phyloP scores from a whole-genome alignment of 1,139 yeast species.

The Schwanniomyces etchellsii region DNA sequence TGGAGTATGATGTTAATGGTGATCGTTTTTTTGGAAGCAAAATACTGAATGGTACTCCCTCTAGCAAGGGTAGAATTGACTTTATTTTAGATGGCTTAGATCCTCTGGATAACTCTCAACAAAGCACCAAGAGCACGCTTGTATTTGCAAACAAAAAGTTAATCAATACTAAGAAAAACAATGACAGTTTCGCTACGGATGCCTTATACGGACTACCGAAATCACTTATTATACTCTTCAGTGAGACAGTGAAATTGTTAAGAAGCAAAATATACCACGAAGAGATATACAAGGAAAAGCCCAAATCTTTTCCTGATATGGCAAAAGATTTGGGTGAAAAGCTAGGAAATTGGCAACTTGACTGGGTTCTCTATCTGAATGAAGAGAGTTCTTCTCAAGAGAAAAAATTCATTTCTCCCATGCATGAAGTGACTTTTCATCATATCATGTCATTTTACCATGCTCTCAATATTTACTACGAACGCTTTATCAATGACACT shows the following conservation, averaged over 20 bases:
- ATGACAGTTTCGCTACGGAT: slow-evolving; percentile 67
- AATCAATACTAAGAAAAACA: slow-evolving; percentile 38
- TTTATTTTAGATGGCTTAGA: background rate
- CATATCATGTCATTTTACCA: slow-evolving; percentile 78
- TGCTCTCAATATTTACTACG: slow-evolving; percentile 70
- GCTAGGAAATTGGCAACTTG: slow-evolving; percentile 61
- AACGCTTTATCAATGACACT: slow-evolving; percentile 55
- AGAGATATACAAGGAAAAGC: slow-evolving; percentile 23
- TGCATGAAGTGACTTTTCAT: slow-evolving; percentile 75
- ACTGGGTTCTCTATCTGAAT: slow-evolving; percentile 44
- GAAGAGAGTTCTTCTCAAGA: slow-evolving; percentile 8
- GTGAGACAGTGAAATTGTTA: slow-evolving; percentile 62
- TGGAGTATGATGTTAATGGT: slow-evolving; percentile 1
- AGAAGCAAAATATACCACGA: slow-evolving; percentile 55
- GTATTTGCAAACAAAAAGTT: slow-evolving; percentile 39
- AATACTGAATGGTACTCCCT: slow-evolving; percentile 4
- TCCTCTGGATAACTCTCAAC: background rate
- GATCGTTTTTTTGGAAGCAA: slow-evolving; percentile 2
- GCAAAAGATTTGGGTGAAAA: slow-evolving; percentile 46
- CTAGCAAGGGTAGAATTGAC: slow-evolving; percentile 8
- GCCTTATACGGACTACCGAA: slow-evolving; percentile 83
- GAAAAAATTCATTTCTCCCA: slow-evolving; percentile 40
- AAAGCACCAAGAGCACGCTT: slow-evolving; percentile 26
- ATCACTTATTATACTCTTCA: slow-evolving; percentile 65
- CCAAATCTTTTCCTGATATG: slow-evolving; percentile 38